These are phyloP conservation scores for Fusarium multiceps DNA, from an alignment of 2,329 filamentous ascomycete genomes.

Conservation along the genomic window DNA sequence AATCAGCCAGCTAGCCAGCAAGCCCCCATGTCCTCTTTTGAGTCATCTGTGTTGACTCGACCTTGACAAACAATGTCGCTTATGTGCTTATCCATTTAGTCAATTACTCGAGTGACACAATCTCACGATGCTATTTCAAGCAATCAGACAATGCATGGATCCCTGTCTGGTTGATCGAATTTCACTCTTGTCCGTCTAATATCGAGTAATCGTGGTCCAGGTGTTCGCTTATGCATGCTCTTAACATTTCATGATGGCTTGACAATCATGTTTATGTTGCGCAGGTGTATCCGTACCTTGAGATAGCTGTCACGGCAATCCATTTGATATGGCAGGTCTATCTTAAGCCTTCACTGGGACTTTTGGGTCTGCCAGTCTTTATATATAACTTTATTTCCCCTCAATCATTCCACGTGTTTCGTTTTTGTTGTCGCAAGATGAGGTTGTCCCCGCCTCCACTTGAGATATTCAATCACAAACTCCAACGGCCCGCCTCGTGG, in stretches of 20 bases:
- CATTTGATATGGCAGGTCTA: neutral
- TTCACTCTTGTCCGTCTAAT: neutral
- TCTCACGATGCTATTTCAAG: slow-evolving; percentile 17
- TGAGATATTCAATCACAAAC: neutral
- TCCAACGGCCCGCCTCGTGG: slow-evolving; percentile 3
- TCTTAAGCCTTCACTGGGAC: neutral
- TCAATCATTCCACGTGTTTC: neutral
- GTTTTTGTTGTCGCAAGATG: slow-evolving; percentile 6
- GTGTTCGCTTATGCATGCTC: neutral
- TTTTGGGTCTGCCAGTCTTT: neutral
- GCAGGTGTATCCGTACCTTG: neutral
- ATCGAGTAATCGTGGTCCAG: neutral
- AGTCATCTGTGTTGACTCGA: neutral
- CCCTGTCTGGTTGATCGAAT: neutral
- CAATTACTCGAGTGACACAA: slow-evolving; percentile 6
- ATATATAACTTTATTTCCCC: neutral
- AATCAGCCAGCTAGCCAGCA: neutral
- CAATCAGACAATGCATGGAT: neutral
- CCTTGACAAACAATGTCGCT: slow-evolving; percentile 3
- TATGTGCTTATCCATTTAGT: neutral
- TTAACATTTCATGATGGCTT: neutral
- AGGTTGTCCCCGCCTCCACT: slow-evolving; percentile 19
- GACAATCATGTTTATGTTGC: neutral
- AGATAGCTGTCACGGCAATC: neutral
- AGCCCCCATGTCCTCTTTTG: neutral